Conservation (phyloP, 768 basidiomycete genomes). For the Exidia glandulosa region DNA sequence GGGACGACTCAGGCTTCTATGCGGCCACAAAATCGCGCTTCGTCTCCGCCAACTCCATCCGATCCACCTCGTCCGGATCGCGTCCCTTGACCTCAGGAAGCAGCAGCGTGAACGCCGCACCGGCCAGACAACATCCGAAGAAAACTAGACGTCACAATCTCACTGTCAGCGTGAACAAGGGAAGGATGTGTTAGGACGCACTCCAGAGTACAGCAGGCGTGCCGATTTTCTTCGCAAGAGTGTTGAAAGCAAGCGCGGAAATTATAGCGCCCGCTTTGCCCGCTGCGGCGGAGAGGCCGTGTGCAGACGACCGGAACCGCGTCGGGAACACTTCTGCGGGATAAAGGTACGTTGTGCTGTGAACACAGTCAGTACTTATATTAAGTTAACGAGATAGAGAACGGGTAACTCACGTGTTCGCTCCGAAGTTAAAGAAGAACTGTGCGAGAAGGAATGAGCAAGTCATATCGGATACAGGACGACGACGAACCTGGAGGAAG, state of each 20-base stretch:
- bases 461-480: constrained; percentile 17
- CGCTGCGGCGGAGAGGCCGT: constrained; percentile 33
- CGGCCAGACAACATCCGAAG: constrained; percentile 42
- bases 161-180: neutral
- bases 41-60: constrained; percentile 23
- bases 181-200: constrained; percentile 24
- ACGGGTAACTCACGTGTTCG: constrained; percentile 17
- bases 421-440: constrained; percentile 36
- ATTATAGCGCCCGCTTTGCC: constrained; percentile 36
- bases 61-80: constrained; percentile 37
- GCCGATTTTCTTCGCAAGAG: constrained; percentile 45
- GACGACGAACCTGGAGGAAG: neutral
- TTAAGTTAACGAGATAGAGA: neutral
- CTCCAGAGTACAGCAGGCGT: constrained; percentile 63
- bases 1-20: too few relatives aligned
- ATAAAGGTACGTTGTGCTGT: constrained; percentile 28
- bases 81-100: constrained; percentile 42
- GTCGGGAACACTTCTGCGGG: constrained; percentile 37
- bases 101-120: constrained; percentile 28
- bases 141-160: constrained; percentile 36
- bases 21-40: too few relatives aligned
- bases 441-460: constrained; percentile 29
- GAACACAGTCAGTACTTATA: neutral
- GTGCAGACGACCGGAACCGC: constrained; percentile 31
- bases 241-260: constrained; percentile 35